Conservation (phyloP, 2,329 filamentous ascomycete genomes). For the Stachybotrys elegans region DNA sequence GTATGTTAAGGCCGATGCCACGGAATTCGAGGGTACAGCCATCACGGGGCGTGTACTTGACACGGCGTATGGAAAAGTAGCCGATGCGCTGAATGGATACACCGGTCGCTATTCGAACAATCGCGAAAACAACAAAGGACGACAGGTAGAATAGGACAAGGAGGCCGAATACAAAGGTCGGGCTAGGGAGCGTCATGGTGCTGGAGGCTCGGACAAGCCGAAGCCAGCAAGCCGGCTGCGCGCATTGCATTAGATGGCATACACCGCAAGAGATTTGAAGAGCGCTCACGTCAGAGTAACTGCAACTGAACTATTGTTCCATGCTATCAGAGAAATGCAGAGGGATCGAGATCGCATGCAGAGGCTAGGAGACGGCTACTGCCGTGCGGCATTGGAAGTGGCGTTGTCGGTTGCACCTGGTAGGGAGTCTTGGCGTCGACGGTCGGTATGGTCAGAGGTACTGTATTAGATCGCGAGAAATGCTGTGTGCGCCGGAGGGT, state of each 20-base stretch:
- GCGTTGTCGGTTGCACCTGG: not conserved
- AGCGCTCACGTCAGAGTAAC: not conserved
- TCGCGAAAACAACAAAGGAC: conserved; percentile 89
- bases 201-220: conserved; percentile 16
- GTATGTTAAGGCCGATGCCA: conserved; percentile 79
- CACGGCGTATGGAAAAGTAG: conserved; percentile 83
- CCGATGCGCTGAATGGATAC: conserved; percentile 94
- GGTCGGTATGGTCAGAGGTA: not conserved
- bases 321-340: not conserved
- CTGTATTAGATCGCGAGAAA: too few relatives aligned
- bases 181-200: conserved; percentile 61
- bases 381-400: not conserved
- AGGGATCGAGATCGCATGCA: too few relatives aligned
- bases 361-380: not conserved
- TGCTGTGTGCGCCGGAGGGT: too few relatives aligned
- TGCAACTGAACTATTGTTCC: not conserved
- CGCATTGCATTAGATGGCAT: not conserved
- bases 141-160: conserved; percentile 82
- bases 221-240: conserved; percentile 18
- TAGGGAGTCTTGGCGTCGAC: not conserved
- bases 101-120: conserved; percentile 87
- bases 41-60: conserved; percentile 85
- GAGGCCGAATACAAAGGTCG: conserved; percentile 82
- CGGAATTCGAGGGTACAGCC: conserved; percentile 86
- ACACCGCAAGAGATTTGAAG: not conserved